These are phyloP conservation scores for Gossypium armourianum DNA, from an alignment of 441 rosid species.

Conservation along the genomic window DNA sequence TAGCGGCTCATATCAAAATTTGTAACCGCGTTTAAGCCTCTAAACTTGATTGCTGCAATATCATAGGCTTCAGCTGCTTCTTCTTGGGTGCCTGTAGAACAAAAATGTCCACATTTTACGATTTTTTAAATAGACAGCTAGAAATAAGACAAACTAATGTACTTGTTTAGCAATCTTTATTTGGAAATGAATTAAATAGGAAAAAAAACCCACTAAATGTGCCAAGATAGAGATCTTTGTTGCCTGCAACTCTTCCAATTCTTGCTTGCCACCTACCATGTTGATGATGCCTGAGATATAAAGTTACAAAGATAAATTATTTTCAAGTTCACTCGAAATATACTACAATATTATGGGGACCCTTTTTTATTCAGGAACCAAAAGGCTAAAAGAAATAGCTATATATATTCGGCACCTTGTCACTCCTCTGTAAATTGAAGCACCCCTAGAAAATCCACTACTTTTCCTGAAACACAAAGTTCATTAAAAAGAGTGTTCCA, in stretches of 20 bases:
- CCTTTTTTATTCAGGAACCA: background rate
- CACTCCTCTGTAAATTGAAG: constrained; percentile 70
- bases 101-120: background rate
- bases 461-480: constrained; percentile 37
- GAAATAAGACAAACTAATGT: background rate
- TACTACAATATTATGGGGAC: no score
- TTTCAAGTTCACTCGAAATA: background rate
- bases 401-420: constrained; percentile 37
- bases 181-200: background rate
- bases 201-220: constrained; percentile 71
- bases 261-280: constrained; percentile 98
- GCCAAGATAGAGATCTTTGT: constrained; percentile 94
- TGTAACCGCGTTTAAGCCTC: constrained; percentile 76
- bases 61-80: constrained; percentile 95
- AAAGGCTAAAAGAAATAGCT: background rate
- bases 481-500: background rate
- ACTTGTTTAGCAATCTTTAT: background rate
- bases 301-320: background rate
- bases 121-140: background rate
- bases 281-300: constrained; percentile 65
- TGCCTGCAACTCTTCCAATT: constrained; percentile 92
- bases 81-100: constrained; percentile 61
- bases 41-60: constrained; percentile 81
- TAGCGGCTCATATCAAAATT: constrained; percentile 84
- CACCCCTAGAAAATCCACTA: constrained; percentile 71